Conservation (phyloP, 257 asterid genomes). For the Dorcoceras hygrometricum region DNA sequence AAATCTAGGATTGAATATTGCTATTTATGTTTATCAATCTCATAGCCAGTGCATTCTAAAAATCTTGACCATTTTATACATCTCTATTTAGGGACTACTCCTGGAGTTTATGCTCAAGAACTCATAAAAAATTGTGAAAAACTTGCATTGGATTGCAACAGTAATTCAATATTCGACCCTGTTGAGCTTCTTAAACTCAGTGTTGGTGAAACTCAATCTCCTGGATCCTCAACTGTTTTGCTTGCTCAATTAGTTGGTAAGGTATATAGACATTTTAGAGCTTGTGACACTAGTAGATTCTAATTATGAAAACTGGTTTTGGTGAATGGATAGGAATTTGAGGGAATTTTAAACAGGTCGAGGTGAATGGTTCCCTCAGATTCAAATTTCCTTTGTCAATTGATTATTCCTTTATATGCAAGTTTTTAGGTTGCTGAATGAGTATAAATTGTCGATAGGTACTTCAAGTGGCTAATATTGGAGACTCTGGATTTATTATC, state of each 20-base stretch:
- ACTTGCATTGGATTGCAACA: conserved; percentile 37
- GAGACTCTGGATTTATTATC: conserved; percentile 77
- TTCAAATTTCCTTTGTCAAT: neutral
- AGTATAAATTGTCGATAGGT: conserved; percentile 39
- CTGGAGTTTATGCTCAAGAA: conserved; percentile 73
- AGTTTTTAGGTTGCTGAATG: conserved; percentile 6
- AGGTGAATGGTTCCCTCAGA: neutral
- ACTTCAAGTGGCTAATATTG: conserved; percentile 72
- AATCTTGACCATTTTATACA: neutral
- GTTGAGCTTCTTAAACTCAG: conserved; percentile 51
- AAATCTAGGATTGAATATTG: neutral
- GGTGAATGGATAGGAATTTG: neutral
- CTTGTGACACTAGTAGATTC: conserved; percentile 4
- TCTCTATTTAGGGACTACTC: conserved; percentile 46
- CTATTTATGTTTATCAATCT: too few relatives aligned
- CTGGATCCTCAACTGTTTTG: conserved; percentile 71
- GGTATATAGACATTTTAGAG: conserved; percentile 49
- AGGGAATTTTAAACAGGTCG: neutral
- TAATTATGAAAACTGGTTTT: neutral
- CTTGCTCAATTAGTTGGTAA: conserved; percentile 68
- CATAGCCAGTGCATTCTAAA: neutral
- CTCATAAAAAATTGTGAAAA: conserved; percentile 56
- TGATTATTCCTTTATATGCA: too few relatives aligned
- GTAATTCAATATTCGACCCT: conserved; percentile 37
- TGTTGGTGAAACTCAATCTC: conserved; percentile 46